Evolutionary conservation across 805 yeast genomes (phyloP).

Genomic region (Starmerella kuoi): DNA sequence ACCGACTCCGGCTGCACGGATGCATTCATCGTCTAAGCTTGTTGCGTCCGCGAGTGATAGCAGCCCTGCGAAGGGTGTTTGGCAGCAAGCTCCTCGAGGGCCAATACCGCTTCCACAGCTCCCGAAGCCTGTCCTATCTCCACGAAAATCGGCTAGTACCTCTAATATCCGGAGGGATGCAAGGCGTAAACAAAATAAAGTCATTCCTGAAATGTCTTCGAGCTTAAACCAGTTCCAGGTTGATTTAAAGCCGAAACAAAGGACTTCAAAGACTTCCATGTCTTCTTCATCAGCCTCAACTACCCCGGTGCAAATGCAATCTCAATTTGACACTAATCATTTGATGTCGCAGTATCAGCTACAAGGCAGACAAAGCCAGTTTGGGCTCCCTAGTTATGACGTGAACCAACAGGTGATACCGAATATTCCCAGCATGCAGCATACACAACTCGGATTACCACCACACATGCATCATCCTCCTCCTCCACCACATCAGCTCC

Average conservation of each 20-base stretch:
- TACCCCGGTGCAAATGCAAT: background rate
- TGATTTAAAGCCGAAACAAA: slow-evolving; percentile 18
- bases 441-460: no score
- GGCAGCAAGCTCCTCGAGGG: slow-evolving; percentile 12
- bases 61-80: slow-evolving; percentile 28
- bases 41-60: slow-evolving; percentile 26
- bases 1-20: slow-evolving; percentile 27
- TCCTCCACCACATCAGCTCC: no score
- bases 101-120: slow-evolving; percentile 11
- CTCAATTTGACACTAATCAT: background rate
- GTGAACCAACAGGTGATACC: no score
- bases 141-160: slow-evolving; percentile 15
- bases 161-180: slow-evolving; percentile 10
- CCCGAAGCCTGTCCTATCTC: slow-evolving; percentile 11
- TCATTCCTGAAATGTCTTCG: slow-evolving; percentile 25
- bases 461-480: no score
- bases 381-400: background rate
- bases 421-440: no score
- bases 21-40: slow-evolving; percentile 22
- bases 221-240: slow-evolving; percentile 27
- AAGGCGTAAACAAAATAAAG: slow-evolving; percentile 16
- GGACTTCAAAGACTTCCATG: background rate
- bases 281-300: background rate
- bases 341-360: background rate
- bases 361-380: background rate